Conservation (phyloP, 73 alveolate genomes). For the Blepharisma japonicum region DNA sequence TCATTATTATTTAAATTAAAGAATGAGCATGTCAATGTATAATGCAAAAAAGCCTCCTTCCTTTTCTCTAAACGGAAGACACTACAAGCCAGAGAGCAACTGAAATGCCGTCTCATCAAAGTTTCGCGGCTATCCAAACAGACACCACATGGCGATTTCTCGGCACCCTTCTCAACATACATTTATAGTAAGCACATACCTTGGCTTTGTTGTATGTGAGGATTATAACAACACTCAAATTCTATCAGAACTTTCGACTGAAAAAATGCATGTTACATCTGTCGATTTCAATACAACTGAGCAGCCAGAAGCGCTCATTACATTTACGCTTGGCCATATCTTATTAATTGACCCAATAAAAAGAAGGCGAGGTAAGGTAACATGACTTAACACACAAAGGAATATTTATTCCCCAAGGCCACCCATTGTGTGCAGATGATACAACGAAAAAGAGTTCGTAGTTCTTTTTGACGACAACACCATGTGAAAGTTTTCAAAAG, state of each 20-base stretch:
- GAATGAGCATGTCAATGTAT: no score
- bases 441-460: constrained; percentile 5
- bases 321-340: neutral
- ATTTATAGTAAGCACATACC: neutral
- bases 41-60: no score
- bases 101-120: no score
- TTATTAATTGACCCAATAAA: constrained; percentile 16
- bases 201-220: constrained; percentile 6
- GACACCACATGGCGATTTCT: no score
- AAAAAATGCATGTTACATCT: constrained; percentile 2
- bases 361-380: constrained; percentile 1
- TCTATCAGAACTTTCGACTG: constrained; percentile 21
- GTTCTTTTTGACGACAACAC: neutral
- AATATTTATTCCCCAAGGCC: constrained; percentile 1
- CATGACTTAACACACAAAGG: constrained; percentile 17
- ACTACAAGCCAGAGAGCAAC: no score
- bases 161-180: neutral
- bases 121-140: no score
- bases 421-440: constrained; percentile 14
- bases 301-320: neutral
- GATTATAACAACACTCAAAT: neutral
- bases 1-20: no score
- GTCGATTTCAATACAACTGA: neutral
- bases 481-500: constrained; percentile 5
- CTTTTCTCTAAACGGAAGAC: no score